Evolutionary conservation across 1,139 yeast species (phyloP), one percentile per base, ranked within the genome.

Genomic region (Blastobotrys serpentis): DNA sequence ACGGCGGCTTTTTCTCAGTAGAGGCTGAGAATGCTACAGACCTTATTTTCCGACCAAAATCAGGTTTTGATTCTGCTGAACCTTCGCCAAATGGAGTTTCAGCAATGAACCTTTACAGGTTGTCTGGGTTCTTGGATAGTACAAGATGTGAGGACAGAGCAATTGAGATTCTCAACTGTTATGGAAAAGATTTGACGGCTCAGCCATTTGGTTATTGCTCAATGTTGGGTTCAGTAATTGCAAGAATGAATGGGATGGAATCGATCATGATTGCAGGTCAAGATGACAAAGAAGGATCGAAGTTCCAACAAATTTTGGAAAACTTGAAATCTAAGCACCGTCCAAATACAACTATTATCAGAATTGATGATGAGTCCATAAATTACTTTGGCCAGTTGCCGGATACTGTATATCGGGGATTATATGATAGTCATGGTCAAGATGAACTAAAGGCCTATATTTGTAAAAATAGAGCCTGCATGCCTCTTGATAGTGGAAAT

Each of bases 21-120:
- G 55, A 59, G 36, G 49, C 46, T 21, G 53, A 47, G 25, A 51
- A 43, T 11, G 50, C 54, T 18, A 49, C 53, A 21, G 55, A 59
- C 36, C 60, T 67, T 17, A 57, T 65, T 16, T 58, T 66, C 55
- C 56, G 71, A 13, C 69, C 71, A 42, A 69, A 70, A 55, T 53
- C 57, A 25, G 68, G 67, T 16, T 66, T 66, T 47, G 74, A 70
- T 49, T 50, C 64, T n/a, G 69, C 70, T 1, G 72, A 68, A 51
- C 74, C 74, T 0, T 61, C 68, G 22, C 55, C 70, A 7, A 68
- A 70, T 41, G 70, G 71, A 5, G 61, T 70, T 0, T 59, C 73
- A 0, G 60, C 64, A 2, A 44, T 47, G 25, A 70, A 70, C 52
- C 57, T 70, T 30, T 53, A 50, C 43, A 48, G 67, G 14, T 59